These are phyloP conservation scores for Teunomyces lycoperdinae DNA, from an alignment of 805 yeast genomes.

Conservation along the genomic window DNA sequence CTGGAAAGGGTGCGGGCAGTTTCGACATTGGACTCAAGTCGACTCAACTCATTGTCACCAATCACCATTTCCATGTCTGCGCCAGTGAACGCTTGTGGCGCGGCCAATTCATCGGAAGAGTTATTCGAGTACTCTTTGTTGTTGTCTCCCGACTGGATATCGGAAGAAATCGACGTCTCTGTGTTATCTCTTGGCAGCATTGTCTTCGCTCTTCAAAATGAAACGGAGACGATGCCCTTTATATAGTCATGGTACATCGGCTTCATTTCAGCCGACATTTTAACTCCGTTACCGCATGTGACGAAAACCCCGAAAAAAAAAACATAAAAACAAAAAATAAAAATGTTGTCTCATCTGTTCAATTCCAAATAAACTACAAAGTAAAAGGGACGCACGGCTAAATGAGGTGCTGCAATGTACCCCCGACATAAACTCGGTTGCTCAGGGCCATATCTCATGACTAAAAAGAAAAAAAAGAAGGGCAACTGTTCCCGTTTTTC, in stretches of 20 bases:
- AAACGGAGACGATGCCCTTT: not conserved
- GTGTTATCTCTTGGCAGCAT: not conserved
- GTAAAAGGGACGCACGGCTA: too few species aligned
- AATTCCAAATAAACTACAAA: too few species aligned
- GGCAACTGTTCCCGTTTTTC: not conserved
- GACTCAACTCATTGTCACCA: slow-evolving; percentile 8
- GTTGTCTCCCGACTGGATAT: not conserved
- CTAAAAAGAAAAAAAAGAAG: not conserved
- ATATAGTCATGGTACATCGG: not conserved
- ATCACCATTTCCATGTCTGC: slow-evolving; percentile 2
- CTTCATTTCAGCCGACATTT: not conserved
- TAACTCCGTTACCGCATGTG: too few species aligned
- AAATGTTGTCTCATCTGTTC: too few species aligned
- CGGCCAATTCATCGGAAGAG: slow-evolving; percentile 5
- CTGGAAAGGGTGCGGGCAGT: slow-evolving; percentile 20
- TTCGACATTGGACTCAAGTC: slow-evolving; percentile 21
- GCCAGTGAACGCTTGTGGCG: slow-evolving; percentile 11
- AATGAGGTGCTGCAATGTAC: too few species aligned
- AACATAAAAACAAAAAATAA: too few species aligned
- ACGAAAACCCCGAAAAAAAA: too few species aligned
- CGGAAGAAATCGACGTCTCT: not conserved
- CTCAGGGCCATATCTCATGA: not conserved
- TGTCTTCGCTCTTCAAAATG: not conserved
- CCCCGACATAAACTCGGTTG: not conserved
- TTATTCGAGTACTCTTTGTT: slow-evolving; percentile 5